These are phyloP conservation scores for Bathelium albidoporum DNA, from an alignment of 495 filamentous ascomycete genomes.

Conservation along the genomic window DNA sequence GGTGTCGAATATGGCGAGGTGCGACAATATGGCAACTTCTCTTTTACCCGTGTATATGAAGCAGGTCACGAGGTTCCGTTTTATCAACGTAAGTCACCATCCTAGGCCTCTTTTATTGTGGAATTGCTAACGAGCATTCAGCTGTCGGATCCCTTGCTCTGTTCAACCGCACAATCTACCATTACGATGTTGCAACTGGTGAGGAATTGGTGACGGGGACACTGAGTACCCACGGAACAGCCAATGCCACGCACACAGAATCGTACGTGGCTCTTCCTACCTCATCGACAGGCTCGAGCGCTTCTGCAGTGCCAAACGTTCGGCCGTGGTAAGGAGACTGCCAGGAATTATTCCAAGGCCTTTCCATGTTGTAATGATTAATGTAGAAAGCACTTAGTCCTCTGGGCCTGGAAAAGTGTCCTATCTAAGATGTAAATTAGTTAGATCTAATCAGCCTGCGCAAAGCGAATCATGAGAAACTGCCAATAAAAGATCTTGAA, in stretches of 20 bases:
- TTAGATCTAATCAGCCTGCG: background rate
- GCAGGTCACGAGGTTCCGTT: slow-evolving; percentile 30
- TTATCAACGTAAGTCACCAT: slow-evolving; percentile 12
- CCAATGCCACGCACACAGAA: slow-evolving; percentile 47
- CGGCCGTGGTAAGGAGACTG: background rate
- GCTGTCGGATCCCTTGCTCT: slow-evolving; percentile 30
- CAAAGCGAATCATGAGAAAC: background rate
- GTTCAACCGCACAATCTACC: slow-evolving; percentile 28
- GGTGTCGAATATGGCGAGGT: slow-evolving; percentile 35
- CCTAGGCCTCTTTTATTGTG: background rate
- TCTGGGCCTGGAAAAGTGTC: background rate
- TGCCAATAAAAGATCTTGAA: background rate
- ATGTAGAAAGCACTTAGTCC: background rate
- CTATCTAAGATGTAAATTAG: background rate
- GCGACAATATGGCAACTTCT: slow-evolving; percentile 37
- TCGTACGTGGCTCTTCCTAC: slow-evolving; percentile 39
- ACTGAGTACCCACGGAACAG: slow-evolving; percentile 37
- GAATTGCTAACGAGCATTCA: slow-evolving; percentile 14
- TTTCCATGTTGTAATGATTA: background rate
- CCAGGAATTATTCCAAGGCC: background rate
- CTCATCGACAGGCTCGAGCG: background rate
- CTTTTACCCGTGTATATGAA: slow-evolving; percentile 36
- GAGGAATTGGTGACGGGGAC: slow-evolving; percentile 34
- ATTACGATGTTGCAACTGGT: slow-evolving; percentile 24
- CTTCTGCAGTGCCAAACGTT: background rate